Percentiles rank a stretch among this genome's conserved stretches.
These are phyloP conservation scores for Exsudoporus frostii DNA, from an alignment of 768 basidiomycete species.

Conservation along the genomic window DNA sequence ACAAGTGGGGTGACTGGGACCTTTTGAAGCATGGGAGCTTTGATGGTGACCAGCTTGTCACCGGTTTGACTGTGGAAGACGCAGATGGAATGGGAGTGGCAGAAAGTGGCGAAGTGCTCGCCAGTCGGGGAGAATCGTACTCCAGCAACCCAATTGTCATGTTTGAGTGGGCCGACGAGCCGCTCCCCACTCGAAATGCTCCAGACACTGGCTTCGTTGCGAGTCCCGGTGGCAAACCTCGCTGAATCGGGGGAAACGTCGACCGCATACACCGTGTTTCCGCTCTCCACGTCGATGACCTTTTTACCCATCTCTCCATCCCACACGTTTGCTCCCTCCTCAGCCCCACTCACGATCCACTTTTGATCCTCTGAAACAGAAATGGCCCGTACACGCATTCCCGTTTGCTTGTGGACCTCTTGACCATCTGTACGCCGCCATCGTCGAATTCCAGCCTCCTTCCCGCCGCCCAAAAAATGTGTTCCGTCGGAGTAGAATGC, in stretches of 20 bases:
- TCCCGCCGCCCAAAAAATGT: no score
- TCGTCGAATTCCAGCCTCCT: no score
- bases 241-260: not conserved
- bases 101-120: not conserved
- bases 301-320: not conserved
- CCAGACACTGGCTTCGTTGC: not conserved
- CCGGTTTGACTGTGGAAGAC: not conserved
- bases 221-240: not conserved
- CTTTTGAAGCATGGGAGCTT: fast-evolving
- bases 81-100: not conserved
- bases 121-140: not conserved
- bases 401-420: no score
- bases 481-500: no score
- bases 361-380: no score
- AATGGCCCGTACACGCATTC: no score
- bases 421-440: no score
- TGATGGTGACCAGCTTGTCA: not conserved
- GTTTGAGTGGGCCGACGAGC: not conserved
- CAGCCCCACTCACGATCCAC: no score
- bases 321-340: no score
- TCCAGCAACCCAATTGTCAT: not conserved
- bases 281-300: no score
- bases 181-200: not conserved
- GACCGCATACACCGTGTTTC: not conserved
- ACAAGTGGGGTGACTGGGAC: not conserved